phyloP scores from a whole-genome alignment of 163 green algal species.

The Coccomyxa subellipsoidea region DNA sequence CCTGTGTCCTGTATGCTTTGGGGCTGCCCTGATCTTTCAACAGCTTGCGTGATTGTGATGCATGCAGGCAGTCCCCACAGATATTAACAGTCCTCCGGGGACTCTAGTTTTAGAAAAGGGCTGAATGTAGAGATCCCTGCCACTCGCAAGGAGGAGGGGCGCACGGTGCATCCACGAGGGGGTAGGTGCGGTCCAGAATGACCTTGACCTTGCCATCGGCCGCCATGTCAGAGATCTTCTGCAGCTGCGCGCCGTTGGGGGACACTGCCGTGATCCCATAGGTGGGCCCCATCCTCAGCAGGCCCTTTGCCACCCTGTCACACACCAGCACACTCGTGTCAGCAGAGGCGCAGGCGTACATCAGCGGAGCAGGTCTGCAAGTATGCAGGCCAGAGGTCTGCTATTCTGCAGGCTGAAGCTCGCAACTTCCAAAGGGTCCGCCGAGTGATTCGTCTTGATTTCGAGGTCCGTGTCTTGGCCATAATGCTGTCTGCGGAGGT shows the following conservation, averaged over 20 bases:
- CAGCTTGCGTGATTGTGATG: too few species aligned
- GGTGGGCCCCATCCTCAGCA: slow-evolving; percentile 9
- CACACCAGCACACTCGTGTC: not conserved
- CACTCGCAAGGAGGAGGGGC: not conserved
- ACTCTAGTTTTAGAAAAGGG: too few species aligned
- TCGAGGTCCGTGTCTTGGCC: too few species aligned
- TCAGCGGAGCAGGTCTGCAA: not conserved
- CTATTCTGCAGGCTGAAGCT: not conserved
- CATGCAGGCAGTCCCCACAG: too few species aligned
- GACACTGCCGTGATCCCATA: slow-evolving; percentile 14
- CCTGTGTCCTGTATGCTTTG: too few species aligned
- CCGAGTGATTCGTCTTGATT: too few species aligned
- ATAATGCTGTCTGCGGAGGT: too few species aligned
- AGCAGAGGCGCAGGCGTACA: not conserved
- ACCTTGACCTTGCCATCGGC: slow-evolving; percentile 31
- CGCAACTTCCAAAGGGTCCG: too few species aligned
- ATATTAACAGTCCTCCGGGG: too few species aligned
- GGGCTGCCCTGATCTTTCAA: too few species aligned
- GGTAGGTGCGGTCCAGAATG: slow-evolving; percentile 28
- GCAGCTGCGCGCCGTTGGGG: slow-evolving; percentile 10
- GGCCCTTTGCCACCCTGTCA: slow-evolving; percentile 5
- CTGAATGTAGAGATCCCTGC: too few species aligned
- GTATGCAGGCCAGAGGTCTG: not conserved
- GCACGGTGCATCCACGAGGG: slow-evolving; percentile 17
- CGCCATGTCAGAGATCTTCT: slow-evolving; percentile 39